Percentiles rank a stretch among this genome's conserved stretches.
Conservation (phyloP, 352 stramenopile genomes). For the Globisporangium carolinianum region DNA sequence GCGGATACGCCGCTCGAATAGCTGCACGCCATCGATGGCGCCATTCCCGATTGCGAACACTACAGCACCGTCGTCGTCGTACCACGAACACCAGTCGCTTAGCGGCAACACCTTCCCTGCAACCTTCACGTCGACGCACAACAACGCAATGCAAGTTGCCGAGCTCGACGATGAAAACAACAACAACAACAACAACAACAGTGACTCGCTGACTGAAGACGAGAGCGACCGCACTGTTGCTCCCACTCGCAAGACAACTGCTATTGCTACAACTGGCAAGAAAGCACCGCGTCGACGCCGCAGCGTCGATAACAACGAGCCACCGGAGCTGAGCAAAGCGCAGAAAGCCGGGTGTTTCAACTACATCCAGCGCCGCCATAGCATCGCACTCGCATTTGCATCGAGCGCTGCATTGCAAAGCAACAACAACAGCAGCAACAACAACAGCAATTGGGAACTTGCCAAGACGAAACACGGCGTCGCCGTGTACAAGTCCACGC, state of each 20-base stretch:
- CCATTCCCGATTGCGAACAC: slow-evolving; percentile 2
- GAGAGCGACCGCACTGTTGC: slow-evolving; percentile 2
- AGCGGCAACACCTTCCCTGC: background rate
- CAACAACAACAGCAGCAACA: slow-evolving; percentile 1
- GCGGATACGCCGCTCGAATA: slow-evolving; percentile 12
- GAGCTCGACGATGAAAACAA: slow-evolving; percentile 17
- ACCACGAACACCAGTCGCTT: slow-evolving; percentile 4
- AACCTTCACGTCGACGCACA: slow-evolving; percentile 7
- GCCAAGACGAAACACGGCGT: slow-evolving; percentile 66
- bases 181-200: slow-evolving; percentile 13
- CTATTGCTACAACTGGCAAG: background rate
- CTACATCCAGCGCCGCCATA: slow-evolving; percentile 76
- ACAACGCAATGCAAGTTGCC: slow-evolving; percentile 11
- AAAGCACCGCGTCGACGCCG: slow-evolving; percentile 7
- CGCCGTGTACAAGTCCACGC: slow-evolving; percentile 58
- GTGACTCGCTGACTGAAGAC: slow-evolving; percentile 8
- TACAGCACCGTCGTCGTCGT: slow-evolving; percentile 2
- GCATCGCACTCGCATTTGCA: slow-evolving; percentile 65
- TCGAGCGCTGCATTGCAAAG: slow-evolving; percentile 18
- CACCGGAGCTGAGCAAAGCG: slow-evolving; percentile 32
- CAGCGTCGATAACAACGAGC: slow-evolving; percentile 10
- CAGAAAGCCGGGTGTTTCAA: slow-evolving; percentile 79
- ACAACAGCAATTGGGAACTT: slow-evolving; percentile 47
- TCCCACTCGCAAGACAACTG: too few species aligned
- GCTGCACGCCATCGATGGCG: slow-evolving; percentile 6